Evolutionary conservation across 306 rosid species (phyloP).

Genomic region (Vigna nakashimae): DNA sequence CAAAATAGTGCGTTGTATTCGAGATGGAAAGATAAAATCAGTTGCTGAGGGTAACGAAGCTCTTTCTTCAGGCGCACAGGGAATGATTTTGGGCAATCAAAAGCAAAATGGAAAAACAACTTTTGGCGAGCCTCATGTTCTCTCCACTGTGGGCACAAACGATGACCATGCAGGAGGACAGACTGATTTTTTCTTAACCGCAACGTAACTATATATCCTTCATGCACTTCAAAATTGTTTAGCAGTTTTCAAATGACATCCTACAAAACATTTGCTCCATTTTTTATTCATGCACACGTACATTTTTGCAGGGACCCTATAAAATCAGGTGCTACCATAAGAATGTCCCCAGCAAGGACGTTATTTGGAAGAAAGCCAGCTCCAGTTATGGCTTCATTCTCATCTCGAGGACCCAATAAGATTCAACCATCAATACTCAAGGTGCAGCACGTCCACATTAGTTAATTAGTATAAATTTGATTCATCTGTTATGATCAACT

Average conservation of each 20-base stretch:
- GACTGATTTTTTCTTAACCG: not conserved
- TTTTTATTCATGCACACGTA: not conserved
- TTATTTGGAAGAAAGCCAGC: constrained; percentile 45
- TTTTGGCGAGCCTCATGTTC: constrained; percentile 55
- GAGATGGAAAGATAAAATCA: constrained; percentile 52
- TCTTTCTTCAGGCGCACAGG: constrained; percentile 54
- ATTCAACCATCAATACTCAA: constrained; percentile 58
- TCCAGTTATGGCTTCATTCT: constrained; percentile 47
- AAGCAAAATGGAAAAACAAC: constrained; percentile 34
- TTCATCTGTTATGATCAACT: not conserved
- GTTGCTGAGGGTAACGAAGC: constrained; percentile 47
- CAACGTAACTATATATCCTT: constrained; percentile 40
- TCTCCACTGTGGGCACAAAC: constrained; percentile 35
- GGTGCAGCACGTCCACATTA: constrained; percentile 37
- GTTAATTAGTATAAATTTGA: not conserved
- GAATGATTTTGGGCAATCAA: constrained; percentile 55
- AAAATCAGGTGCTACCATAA: not conserved
- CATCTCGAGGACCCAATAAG: constrained; percentile 57
- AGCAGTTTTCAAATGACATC: not conserved
- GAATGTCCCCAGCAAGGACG: constrained; percentile 47
- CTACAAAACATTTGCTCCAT: not conserved
- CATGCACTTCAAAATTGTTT: not conserved
- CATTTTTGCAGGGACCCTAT: constrained; percentile 48
- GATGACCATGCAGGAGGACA: no score
- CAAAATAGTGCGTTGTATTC: constrained; percentile 43